phyloP scores from a whole-genome alignment of 108 stramenopile genomes.

The Parmales sp. region DNA sequence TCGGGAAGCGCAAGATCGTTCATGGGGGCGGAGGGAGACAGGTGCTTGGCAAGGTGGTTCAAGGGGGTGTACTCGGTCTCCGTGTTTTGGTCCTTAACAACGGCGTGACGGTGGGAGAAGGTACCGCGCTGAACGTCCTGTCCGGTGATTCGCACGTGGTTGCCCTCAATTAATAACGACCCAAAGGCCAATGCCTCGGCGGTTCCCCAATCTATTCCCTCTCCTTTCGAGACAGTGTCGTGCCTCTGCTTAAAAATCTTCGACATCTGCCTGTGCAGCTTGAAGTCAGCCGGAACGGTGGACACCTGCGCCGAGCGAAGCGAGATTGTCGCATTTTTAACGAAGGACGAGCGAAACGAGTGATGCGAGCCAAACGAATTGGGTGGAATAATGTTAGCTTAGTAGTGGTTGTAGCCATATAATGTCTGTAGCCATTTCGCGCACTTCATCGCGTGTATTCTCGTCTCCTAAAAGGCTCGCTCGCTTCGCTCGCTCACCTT shows the following conservation, averaged over 20 bases:
- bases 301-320: too few species aligned
- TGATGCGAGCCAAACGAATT: too few species aligned
- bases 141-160: slow-evolving; percentile 92
- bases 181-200: slow-evolving; percentile 98
- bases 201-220: slow-evolving; percentile 94
- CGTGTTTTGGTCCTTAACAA: slow-evolving; percentile 86
- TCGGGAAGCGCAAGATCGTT: slow-evolving; percentile 57
- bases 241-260: slow-evolving; percentile 75
- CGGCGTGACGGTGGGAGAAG: slow-evolving; percentile 92
- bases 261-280: slow-evolving; percentile 81
- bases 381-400: too few species aligned
- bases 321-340: too few species aligned
- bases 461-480: too few species aligned
- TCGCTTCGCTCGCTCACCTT: too few species aligned
- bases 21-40: slow-evolving; percentile 67
- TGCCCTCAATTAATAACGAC: slow-evolving; percentile 86
- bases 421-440: too few species aligned
- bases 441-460: too few species aligned
- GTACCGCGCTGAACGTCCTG: slow-evolving; percentile 98
- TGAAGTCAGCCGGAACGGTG: slow-evolving; percentile 77
- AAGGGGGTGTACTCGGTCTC: slow-evolving; percentile 84
- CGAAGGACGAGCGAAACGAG: too few species aligned
- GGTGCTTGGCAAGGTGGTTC: slow-evolving; percentile 69
- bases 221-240: slow-evolving; percentile 70
- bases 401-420: too few species aligned